phyloP scores from a whole-genome alignment of 2,329 filamentous ascomycete species.

The Gnomoniopsis sp. region DNA sequence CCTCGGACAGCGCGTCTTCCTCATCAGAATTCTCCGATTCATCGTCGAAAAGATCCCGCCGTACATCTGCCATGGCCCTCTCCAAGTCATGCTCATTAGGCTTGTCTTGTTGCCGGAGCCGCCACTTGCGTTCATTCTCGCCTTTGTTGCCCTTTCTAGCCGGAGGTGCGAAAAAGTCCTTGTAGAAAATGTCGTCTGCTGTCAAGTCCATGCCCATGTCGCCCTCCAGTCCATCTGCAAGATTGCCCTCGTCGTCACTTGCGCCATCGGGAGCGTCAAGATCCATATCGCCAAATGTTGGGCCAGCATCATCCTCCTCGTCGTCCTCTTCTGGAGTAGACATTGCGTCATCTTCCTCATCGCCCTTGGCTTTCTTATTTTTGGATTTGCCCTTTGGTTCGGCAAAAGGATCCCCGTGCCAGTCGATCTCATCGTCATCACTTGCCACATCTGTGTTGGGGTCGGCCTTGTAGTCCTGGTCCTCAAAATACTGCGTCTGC shows the following conservation, averaged over 20 bases:
- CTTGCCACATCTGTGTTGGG: constrained; percentile 69
- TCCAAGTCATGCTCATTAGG: constrained; percentile 67
- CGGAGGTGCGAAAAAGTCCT: constrained; percentile 89
- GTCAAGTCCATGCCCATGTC: constrained; percentile 52
- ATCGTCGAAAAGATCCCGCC: constrained; percentile 87
- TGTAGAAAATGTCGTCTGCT: constrained; percentile 86
- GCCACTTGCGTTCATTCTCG: constrained; percentile 37
- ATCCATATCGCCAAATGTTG: constrained; percentile 79
- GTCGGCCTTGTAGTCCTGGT: constrained; percentile 76
- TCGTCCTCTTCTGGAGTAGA: constrained; percentile 44
- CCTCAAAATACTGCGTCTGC: constrained; percentile 84
- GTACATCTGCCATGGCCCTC: constrained; percentile 81
- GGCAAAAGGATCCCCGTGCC: constrained; percentile 72
- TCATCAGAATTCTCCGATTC: constrained; percentile 62
- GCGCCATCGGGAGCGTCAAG: constrained; percentile 70
- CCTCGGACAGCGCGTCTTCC: constrained; percentile 61
- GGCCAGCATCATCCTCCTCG: constrained; percentile 71
- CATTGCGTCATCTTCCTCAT: constrained; percentile 26
- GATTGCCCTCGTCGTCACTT: constrained; percentile 56
- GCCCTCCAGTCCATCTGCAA: constrained; percentile 52
- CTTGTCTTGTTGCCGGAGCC: constrained; percentile 34
- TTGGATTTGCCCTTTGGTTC: constrained; percentile 27
- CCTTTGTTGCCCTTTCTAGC: constrained; percentile 64
- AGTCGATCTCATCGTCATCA: constrained; percentile 86
- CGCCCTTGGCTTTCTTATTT: constrained; percentile 24